phyloP scores from a whole-genome alignment of 2,329 filamentous ascomycete genomes.

The Elsinoe perseae region DNA sequence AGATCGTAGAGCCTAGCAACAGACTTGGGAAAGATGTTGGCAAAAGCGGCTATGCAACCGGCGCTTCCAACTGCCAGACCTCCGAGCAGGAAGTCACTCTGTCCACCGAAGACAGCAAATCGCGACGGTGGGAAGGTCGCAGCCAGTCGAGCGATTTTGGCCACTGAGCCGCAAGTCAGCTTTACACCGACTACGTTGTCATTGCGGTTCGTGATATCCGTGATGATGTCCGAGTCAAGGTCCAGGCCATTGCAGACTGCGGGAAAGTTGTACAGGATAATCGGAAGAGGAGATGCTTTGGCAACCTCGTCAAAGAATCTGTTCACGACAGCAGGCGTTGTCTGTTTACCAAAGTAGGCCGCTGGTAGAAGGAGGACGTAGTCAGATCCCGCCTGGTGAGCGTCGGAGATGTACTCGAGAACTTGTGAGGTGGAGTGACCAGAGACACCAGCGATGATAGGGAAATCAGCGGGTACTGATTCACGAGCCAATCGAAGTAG shows the following conservation, averaged over 20 bases:
- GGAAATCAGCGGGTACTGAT: constrained; percentile 47
- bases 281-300: constrained; percentile 44
- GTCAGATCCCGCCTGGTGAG: constrained; percentile 52
- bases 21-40: constrained; percentile 47
- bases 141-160: constrained; percentile 59
- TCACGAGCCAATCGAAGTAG: constrained; percentile 48
- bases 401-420: constrained; percentile 52
- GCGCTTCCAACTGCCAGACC: constrained; percentile 46
- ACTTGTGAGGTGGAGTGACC: constrained; percentile 59
- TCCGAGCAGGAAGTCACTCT: constrained; percentile 61
- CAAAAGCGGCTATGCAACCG: constrained; percentile 52
- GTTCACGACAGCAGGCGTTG: constrained; percentile 49
- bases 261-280: constrained; percentile 63
- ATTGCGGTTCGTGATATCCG: constrained; percentile 46
- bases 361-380: constrained; percentile 55
- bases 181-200: constrained; percentile 63
- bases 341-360: constrained; percentile 58
- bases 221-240: constrained; percentile 58
- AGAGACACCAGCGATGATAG: constrained; percentile 56
- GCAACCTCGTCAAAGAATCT: constrained; percentile 54
- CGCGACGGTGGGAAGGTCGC: constrained; percentile 42
- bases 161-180: constrained; percentile 66
- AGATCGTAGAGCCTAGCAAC: constrained; percentile 50
- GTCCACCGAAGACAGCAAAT: constrained; percentile 64
- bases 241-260: constrained; percentile 60